Conservation (phyloP, 164 flowering plant species). For the Sextonia rubra region DNA sequence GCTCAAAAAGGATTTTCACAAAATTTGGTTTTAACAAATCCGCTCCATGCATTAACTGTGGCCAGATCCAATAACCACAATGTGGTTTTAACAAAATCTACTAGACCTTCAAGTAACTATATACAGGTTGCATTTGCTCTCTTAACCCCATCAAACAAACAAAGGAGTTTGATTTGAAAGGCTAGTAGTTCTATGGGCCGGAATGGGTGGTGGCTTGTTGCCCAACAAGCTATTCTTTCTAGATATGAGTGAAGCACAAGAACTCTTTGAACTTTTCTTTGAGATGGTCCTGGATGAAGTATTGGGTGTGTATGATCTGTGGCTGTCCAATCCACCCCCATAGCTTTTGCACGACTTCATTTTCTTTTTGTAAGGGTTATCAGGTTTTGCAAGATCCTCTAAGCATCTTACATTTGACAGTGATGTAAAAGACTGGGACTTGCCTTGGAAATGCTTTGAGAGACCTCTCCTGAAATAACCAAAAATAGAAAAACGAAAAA, state of each 20-base stretch:
- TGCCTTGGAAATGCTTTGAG: constrained; percentile 66
- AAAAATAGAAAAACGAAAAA: background rate
- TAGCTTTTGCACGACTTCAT: constrained; percentile 60
- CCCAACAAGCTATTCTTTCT: constrained; percentile 23
- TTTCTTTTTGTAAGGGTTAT: constrained; percentile 39
- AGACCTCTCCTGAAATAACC: constrained; percentile 63
- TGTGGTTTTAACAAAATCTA: too few species aligned
- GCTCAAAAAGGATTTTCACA: too few species aligned
- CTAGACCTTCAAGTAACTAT: too few species aligned
- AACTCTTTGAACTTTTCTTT: constrained; percentile 45
- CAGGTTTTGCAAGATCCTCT: constrained; percentile 70
- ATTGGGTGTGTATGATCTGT: constrained; percentile 42
- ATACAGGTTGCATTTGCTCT: too few species aligned
- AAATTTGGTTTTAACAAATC: too few species aligned
- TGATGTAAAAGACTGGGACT: constrained; percentile 73
- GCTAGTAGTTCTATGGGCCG: constrained; percentile 14
- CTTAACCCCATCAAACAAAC: constrained; percentile 5
- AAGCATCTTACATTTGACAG: constrained; percentile 53
- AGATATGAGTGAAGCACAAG: constrained; percentile 31
- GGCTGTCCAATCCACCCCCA: constrained; percentile 42
- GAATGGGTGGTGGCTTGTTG: constrained; percentile 35
- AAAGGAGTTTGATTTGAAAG: constrained; percentile 10
- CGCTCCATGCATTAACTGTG: too few species aligned
- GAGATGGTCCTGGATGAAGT: constrained; percentile 31
- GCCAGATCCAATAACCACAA: too few species aligned